Base-by-base conservation (phyloP, 805 yeast species). In the Cyberlindnera japonica region DNA sequence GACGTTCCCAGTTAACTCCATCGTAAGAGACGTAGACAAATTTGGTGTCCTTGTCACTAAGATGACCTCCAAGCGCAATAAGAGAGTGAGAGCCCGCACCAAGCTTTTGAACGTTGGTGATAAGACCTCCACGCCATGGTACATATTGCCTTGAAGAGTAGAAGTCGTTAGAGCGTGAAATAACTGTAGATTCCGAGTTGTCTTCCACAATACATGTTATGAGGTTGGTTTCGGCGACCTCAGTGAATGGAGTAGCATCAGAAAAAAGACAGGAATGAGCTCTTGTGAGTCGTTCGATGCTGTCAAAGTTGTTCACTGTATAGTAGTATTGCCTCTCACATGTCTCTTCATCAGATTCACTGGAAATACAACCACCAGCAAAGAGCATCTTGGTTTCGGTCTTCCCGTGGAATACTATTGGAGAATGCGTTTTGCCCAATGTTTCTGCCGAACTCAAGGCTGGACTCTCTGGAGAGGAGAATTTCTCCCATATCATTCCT, bases 141-240 rank as follows among this genome's bases (percentile, higher is more conserved):
- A 55, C 51, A 26, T 51, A 57, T 23, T 58, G 57, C n/a, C 46
- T 47, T 2, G 66, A 47, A 28, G 61, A 53, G 58, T 74, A 75
- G 55, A 65, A 74, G 50, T 77, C 73, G n/a, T 59, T 49, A 0
- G 80, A 67, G 13, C 51, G 50, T 12, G 65, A 61, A 23, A 79
- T 54, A 9, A 53, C 50, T 7, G 51, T 41, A 6, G 43, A 40
- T 0, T 72, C 59, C 15, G 61, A 65, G 5, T 64, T 65, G 42
- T 71, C 71, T 13, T 69, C 70, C 33, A 60, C 47, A 7, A 69
- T 54, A 55, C 83, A 79, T 12, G 72, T 55, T 29, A 77, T 58
- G 2, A 69, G 46, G 19, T 64, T 53, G 11, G 58, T 46, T 16
- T 57, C 51, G 6, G 56, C 57, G n/a, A 38, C 36, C 7, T 41